Conservation (phyloP, 768 basidiomycete genomes). For the Russula olivacea region DNA sequence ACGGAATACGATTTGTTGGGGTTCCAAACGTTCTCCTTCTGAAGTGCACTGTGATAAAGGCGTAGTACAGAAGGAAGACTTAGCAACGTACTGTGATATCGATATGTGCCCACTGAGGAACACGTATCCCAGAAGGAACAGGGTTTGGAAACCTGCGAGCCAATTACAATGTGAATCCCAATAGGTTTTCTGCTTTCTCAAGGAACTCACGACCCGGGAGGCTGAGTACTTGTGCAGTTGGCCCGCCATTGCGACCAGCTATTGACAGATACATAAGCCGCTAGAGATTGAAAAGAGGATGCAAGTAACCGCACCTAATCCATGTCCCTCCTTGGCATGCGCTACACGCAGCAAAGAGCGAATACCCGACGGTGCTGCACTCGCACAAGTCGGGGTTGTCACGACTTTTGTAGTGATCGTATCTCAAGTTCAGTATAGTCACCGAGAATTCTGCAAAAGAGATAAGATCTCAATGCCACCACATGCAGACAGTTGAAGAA, state of each 20-base stretch:
- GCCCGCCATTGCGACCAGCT: neutral
- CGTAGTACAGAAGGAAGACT: no score
- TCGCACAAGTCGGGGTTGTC: neutral
- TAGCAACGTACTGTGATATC: no score
- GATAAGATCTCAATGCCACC: neutral
- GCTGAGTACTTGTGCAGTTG: neutral
- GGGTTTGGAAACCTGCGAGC: neutral
- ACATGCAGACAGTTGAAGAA: neutral
- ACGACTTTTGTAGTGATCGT: neutral
- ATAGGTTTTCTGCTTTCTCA: neutral
- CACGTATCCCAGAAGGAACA: neutral
- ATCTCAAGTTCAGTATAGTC: neutral
- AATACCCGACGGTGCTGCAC: constrained; percentile 6
- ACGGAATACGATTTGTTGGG: neutral
- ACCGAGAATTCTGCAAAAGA: neutral
- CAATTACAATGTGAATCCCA: neutral
- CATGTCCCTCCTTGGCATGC: neutral
- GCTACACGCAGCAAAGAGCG: neutral
- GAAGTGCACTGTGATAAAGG: neutral
- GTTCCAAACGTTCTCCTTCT: neutral
- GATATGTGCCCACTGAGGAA: neutral
- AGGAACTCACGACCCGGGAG: neutral
- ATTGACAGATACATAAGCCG: neutral
- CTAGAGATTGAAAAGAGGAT: neutral
- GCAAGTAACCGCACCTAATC: neutral